Evolutionary conservation across 192 early-diverging fungal species (phyloP).

Genomic region (Coemansia sp.): DNA sequence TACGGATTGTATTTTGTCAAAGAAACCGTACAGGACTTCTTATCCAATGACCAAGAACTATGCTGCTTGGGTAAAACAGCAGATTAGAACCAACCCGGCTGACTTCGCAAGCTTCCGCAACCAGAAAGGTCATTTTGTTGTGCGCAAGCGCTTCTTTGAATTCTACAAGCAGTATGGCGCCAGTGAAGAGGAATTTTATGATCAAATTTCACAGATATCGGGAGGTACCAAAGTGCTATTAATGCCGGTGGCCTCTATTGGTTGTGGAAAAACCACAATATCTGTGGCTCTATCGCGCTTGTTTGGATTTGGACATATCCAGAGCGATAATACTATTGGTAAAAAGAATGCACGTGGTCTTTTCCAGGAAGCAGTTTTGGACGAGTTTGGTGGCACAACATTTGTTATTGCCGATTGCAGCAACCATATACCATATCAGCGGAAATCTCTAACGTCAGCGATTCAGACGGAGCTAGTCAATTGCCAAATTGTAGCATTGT

Average conservation of each 20-base stretch:
- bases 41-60: conserved; percentile 71
- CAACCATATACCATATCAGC: conserved; percentile 64
- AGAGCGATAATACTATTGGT: conserved; percentile 74
- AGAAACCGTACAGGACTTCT: conserved; percentile 45
- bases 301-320: conserved; percentile 74
- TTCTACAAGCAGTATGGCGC: conserved; percentile 52
- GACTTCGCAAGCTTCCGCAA: conserved; percentile 66
- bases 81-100: conserved; percentile 61
- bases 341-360: conserved; percentile 55
- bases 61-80: conserved; percentile 68
- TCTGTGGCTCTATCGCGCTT: conserved; percentile 57
- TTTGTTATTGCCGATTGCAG: conserved; percentile 82
- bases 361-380: conserved; percentile 64
- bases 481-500: conserved; percentile 69
- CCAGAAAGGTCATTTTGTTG: conserved; percentile 78
- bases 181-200: conserved; percentile 16
- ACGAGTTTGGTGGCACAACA: conserved; percentile 54
- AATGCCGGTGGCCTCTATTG: conserved; percentile 78
- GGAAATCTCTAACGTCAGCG: conserved; percentile 51
- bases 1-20: conserved; percentile 64
- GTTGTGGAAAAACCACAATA: conserved; percentile 72
- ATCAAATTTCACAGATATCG: conserved; percentile 2
- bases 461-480: conserved; percentile 60
- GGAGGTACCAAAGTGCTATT: conserved; percentile 42
- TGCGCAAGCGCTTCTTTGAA: conserved; percentile 76